Conservation (phyloP, 371 early-diverging fungal species). For the Coemansia sp. region DNA sequence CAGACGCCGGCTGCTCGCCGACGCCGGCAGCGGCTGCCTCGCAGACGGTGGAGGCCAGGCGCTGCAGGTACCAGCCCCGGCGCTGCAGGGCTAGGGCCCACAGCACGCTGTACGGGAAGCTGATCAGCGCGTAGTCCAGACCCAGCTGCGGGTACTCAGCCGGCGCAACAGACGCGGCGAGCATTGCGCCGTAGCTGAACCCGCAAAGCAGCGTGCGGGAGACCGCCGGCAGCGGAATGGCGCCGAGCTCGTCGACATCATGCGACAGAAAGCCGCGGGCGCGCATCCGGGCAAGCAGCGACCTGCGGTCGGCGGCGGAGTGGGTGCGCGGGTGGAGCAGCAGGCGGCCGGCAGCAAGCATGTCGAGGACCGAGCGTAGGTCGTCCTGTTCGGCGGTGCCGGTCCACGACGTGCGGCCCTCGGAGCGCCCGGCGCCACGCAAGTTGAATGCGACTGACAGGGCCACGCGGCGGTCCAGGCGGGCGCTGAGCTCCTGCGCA, state of each 20-base stretch:
- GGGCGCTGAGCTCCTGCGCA: constrained; percentile 24
- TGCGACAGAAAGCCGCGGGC: constrained; percentile 28
- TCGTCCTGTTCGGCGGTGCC: constrained; percentile 47
- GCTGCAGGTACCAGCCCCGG: constrained; percentile 35
- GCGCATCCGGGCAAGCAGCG: constrained; percentile 33
- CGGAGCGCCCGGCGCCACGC: constrained; percentile 51
- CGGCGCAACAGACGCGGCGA: constrained; percentile 34
- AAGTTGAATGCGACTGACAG: constrained; percentile 42
- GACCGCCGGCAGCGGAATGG: constrained; percentile 33
- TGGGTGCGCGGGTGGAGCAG: constrained; percentile 33
- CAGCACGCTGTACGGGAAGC: constrained; percentile 50
- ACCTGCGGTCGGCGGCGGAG: constrained; percentile 19
- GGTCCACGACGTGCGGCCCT: constrained; percentile 52
- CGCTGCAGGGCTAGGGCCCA: constrained; percentile 46
- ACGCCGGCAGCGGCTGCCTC: constrained; percentile 26
- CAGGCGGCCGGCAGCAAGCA: constrained; percentile 21
- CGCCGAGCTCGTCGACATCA: constrained; percentile 8
- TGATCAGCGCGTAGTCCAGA: constrained; percentile 44
- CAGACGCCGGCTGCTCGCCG: not conserved
- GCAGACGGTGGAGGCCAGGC: constrained; percentile 23
- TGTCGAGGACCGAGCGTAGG: constrained; percentile 39
- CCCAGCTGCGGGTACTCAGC: constrained; percentile 35
- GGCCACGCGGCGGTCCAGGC: constrained; percentile 18
- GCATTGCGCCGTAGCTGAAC: constrained; percentile 51
- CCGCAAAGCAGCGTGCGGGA: constrained; percentile 40